A percentile compares a stretch with the other conserved stretches of the same genome.
These are phyloP conservation scores for Chaetomium sp. DNA, from an alignment of 2,329 filamentous ascomycete genomes.

Conservation along the genomic window DNA sequence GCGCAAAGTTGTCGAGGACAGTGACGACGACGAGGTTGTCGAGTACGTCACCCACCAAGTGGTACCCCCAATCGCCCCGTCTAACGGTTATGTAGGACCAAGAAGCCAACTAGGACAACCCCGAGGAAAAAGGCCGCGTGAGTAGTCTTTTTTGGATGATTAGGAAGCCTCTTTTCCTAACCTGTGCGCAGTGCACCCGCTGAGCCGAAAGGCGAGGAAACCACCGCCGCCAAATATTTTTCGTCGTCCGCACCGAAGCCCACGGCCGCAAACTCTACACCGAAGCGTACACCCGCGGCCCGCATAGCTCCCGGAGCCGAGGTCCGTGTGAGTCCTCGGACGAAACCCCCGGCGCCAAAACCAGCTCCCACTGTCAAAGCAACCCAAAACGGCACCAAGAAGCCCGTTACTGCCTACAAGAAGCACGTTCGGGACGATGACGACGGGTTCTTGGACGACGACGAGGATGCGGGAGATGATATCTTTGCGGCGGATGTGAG, in stretches of 20 bases:
- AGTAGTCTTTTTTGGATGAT: conserved; percentile 16
- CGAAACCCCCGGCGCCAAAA: conserved; percentile 34
- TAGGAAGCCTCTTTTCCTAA: background rate
- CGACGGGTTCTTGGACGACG: conserved; percentile 58
- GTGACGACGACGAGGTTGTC: conserved; percentile 63
- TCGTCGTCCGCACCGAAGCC: conserved; percentile 41
- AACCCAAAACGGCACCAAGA: conserved; percentile 31
- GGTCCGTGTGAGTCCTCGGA: conserved; percentile 48
- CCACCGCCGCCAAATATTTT: conserved; percentile 54
- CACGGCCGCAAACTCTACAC: conserved; percentile 33
- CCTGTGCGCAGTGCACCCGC: conserved; percentile 29
- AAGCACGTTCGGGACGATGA: conserved; percentile 45
- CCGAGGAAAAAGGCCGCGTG: conserved; percentile 52
- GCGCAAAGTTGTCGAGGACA: conserved; percentile 73
- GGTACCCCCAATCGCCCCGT: background rate
- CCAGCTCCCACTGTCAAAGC: conserved; percentile 27
- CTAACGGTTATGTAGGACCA: conserved; percentile 35
- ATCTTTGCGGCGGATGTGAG: conserved; percentile 72
- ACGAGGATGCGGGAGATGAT: conserved; percentile 69
- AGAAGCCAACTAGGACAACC: conserved; percentile 48
- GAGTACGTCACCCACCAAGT: conserved; percentile 36
- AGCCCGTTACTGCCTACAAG: conserved; percentile 35
- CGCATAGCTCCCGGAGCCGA: conserved; percentile 37
- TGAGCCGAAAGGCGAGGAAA: conserved; percentile 43
- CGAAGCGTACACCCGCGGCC: conserved; percentile 36